phyloP scores from a whole-genome alignment of 176 grass and related monocot species.

The Rhynchospora breviuscula region DNA sequence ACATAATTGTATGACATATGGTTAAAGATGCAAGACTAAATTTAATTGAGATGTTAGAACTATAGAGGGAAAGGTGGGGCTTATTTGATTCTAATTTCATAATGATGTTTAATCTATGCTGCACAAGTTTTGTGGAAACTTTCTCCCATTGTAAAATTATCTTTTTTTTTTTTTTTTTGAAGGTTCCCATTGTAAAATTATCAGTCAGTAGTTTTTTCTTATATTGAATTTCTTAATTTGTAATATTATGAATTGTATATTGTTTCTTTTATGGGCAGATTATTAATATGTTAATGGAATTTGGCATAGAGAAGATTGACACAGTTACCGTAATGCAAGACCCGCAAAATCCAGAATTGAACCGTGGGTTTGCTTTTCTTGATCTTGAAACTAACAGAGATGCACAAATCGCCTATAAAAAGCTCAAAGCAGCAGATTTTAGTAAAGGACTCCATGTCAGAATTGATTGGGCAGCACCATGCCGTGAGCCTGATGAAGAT shows the following conservation, averaged over 20 bases:
- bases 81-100: background rate
- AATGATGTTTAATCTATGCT: background rate
- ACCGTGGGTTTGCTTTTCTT: constrained; percentile 60
- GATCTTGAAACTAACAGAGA: constrained; percentile 58
- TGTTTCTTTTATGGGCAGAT: constrained; percentile 32
- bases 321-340: constrained; percentile 41
- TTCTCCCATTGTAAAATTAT: background rate
- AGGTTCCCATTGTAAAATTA: too few relatives aligned
- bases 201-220: background rate
- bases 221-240: background rate
- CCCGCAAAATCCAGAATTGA: constrained; percentile 33
- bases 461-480: constrained; percentile 48
- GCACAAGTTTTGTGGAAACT: background rate
- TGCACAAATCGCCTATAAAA: constrained; percentile 54
- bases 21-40: background rate
- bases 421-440: constrained; percentile 52
- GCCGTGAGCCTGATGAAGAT: constrained; percentile 44
- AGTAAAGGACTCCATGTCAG: constrained; percentile 35
- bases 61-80: background rate
- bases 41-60: background rate
- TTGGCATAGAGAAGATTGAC: constrained; percentile 58
- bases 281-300: constrained; percentile 34
- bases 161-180: background rate
- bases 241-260: background rate
- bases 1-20: background rate